Conservation (phyloP, 2,329 filamentous ascomycete species). For the Stagonosporopsis rhizophila region DNA sequence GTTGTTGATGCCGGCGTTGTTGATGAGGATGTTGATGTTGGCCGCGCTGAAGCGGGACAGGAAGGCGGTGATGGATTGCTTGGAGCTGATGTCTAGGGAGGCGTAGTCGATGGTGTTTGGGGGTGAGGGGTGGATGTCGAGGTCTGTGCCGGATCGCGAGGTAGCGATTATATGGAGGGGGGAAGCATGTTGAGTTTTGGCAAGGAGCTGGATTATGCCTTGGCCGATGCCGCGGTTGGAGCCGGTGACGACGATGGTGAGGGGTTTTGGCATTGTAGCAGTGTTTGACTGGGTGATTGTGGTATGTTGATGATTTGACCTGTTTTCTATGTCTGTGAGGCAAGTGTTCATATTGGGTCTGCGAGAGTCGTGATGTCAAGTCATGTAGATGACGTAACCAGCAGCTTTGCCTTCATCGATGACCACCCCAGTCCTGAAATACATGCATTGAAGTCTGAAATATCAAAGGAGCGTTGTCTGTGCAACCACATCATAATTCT, state of each 20-base stretch:
- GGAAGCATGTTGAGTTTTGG: constrained; percentile 18
- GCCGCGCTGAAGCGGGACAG: constrained; percentile 6
- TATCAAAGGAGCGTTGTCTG: neutral
- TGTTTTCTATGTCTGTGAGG: neutral
- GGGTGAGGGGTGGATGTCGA: constrained; percentile 4
- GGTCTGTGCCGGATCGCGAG: constrained; percentile 25
- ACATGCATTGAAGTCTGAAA: neutral
- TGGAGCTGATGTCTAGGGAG: constrained; percentile 25
- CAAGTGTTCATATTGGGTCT: neutral
- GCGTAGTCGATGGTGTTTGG: constrained; percentile 24
- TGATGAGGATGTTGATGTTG: constrained; percentile 30
- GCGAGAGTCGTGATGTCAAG: constrained; percentile 18
- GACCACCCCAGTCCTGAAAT: neutral
- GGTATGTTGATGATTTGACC: no score
- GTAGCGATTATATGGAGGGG: constrained; percentile 31
- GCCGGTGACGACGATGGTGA: constrained; percentile 33
- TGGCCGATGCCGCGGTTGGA: constrained; percentile 33
- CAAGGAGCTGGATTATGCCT: constrained; percentile 31
- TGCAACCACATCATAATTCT: neutral
- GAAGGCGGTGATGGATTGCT: constrained; percentile 24
- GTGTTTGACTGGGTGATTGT: neutral
- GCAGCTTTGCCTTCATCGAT: neutral
- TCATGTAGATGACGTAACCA: constrained; percentile 12
- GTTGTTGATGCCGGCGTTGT: constrained; percentile 33
- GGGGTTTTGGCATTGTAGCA: constrained; percentile 18